A percentile compares a stretch with the other conserved stretches of the same genome.
Evolutionary conservation across 1,284 basidiomycete genomes (phyloP).

Genomic region (Ceratorhiza oryzae-sativae): DNA sequence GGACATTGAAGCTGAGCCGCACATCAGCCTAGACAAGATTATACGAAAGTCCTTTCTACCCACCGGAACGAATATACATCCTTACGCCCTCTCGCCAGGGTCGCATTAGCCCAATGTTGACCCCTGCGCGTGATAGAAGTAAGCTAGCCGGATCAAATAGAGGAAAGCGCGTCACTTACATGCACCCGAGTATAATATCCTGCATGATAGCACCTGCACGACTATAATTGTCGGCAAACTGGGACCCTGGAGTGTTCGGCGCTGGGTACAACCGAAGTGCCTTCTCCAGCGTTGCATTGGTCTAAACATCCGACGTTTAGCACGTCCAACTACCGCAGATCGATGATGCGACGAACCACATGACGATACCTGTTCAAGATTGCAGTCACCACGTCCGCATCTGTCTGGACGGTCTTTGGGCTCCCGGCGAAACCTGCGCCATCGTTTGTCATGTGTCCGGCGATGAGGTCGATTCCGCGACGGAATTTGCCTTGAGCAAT

Average conservation of each 20-base stretch:
- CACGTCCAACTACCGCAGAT: not conserved
- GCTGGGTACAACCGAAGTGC: slow-evolving; percentile 55
- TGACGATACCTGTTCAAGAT: slow-evolving; percentile 54
- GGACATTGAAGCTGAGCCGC: slow-evolving; percentile 54
- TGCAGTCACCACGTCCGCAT: slow-evolving; percentile 53
- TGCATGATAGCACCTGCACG: slow-evolving; percentile 56
- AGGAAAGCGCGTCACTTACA: slow-evolving; percentile 50
- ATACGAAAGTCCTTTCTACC: slow-evolving; percentile 10
- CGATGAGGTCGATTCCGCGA: slow-evolving; percentile 53
- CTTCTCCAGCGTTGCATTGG: slow-evolving; percentile 52
- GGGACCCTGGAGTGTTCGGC: slow-evolving; percentile 51
- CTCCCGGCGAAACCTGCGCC: slow-evolving; percentile 55
- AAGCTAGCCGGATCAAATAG: not conserved
- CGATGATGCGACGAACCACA: slow-evolving; percentile 49
- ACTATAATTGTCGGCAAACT: slow-evolving; percentile 55
- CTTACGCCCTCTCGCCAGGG: slow-evolving; percentile 48
- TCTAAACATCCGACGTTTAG: slow-evolving; percentile 46
- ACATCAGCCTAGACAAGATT: not conserved
- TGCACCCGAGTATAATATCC: slow-evolving; percentile 57
- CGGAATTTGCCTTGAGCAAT: slow-evolving; percentile 53
- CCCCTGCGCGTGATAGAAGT: slow-evolving; percentile 51
- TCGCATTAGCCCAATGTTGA: slow-evolving; percentile 53
- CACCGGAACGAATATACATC: slow-evolving; percentile 54
- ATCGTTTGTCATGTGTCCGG: slow-evolving; percentile 58
- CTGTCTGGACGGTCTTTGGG: slow-evolving; percentile 53